Base-by-base conservation (phyloP, 352 stramenopile genomes). In the Salisapilia sapeloensis region DNA sequence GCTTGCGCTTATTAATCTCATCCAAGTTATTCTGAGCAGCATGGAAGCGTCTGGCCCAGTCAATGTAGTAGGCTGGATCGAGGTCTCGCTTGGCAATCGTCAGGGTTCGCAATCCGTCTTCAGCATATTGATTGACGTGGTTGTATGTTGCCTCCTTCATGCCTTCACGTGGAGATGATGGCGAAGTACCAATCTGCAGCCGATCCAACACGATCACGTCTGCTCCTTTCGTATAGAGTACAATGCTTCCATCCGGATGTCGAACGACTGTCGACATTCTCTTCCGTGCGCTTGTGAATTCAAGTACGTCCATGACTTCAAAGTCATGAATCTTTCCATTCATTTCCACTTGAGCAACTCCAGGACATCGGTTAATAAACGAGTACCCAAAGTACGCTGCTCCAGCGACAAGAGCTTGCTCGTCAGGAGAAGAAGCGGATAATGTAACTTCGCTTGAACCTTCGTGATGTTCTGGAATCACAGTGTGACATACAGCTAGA, bases 391-490 rank as follows among this genome's bases (percentile, higher is more conserved):
- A 82, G 38, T 61, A 80, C 0, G 39, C 51, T 0, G 74, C 78
- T 1, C 63, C 77, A 2, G 60, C 60, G 3, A 94, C 80, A 0
- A 94, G 51, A n/a, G 76, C 79, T 36, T 93, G 72, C 17, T 93
- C 80, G 40, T 94, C 81, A 3, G 77, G 80, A 23, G 66, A 87
- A 2, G 72, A 83, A 15, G 69, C 69, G 0, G 69, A 85, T 12
- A 81, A 39, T 3, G 53, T 81, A 18, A 85, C 41, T 21, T 74
- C 50, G 7, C 33, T 55, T 2, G 69, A 84, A 30, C 61, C 63
- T 33, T 82, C 38, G 65, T 78, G 44, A 56, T 84, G 82, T 56
- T 99, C 94, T 0, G 96, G 91, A 28, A 98, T 96, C 33, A 98
- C 93, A 4, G 93, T 98, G 60, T 98, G 86, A 46, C 85, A 95